Percentiles rank a stretch among this genome's conserved stretches.
Evolutionary conservation across 768 basidiomycete species (phyloP).

Genomic region (Auriculariales sp.): DNA sequence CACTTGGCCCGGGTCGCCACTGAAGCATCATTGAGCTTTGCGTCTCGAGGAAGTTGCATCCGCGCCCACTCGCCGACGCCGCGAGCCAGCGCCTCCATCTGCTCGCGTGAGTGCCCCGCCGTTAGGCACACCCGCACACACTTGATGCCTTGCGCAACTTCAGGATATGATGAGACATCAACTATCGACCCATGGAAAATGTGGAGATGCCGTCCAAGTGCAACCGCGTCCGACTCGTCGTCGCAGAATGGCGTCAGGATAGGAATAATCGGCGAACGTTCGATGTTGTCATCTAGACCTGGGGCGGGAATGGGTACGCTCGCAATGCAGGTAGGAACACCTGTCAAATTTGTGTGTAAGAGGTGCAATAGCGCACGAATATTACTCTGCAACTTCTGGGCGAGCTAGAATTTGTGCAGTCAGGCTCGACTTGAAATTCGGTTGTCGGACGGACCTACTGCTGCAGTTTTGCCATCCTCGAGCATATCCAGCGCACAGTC

Average conservation of each 20-base stretch:
- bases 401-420: conserved; percentile 10
- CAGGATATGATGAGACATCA: conserved; percentile 72
- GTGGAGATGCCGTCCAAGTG: conserved; percentile 54
- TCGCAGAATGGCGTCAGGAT: conserved; percentile 63
- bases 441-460: conserved; percentile 31
- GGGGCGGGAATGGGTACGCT: conserved; percentile 9
- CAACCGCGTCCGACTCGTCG: too few species aligned
- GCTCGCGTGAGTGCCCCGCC: conserved; percentile 49
- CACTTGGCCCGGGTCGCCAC: too few species aligned
- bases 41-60: too few species aligned
- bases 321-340: conserved; percentile 18
- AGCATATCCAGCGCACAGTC: conserved; percentile 73
- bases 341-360: conserved; percentile 20
- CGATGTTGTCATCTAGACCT: conserved; percentile 5
- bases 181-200: conserved; percentile 35
- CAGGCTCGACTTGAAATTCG: background rate
- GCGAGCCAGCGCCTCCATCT: conserved; percentile 43
- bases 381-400: conserved; percentile 14
- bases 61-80: conserved; percentile 26
- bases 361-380: conserved; percentile 19
- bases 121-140: conserved; percentile 80
- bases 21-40: too few species aligned
- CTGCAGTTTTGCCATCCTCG: conserved; percentile 45
- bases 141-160: conserved; percentile 75
- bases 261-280: conserved; percentile 70